Conservation (phyloP, 2,329 filamentous ascomycete genomes). For the Helotiales sp. region DNA sequence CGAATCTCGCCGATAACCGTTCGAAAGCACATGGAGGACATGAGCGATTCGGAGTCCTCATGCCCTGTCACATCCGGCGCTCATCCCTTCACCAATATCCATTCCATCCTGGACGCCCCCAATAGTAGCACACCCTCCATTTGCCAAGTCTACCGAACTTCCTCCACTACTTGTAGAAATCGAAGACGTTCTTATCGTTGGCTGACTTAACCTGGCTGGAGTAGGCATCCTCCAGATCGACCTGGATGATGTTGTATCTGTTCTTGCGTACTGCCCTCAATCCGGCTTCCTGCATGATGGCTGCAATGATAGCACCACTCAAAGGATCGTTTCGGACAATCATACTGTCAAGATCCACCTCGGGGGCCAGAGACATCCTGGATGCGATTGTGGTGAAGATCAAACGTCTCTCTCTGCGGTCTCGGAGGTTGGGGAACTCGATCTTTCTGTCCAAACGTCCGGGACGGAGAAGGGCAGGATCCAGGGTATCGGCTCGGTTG, state of each 20-base stretch:
- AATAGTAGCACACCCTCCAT: not conserved
- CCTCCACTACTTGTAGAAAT: slow-evolving; percentile 79
- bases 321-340: slow-evolving; percentile 97
- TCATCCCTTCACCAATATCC: slow-evolving; percentile 1
- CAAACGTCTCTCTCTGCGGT: slow-evolving; percentile 90
- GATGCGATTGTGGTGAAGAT: slow-evolving; percentile 97
- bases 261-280: slow-evolving; percentile 95
- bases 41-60: not conserved
- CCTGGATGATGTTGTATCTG: slow-evolving; percentile 98
- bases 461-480: slow-evolving; percentile 91
- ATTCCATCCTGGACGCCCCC: slow-evolving; percentile 15
- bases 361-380: slow-evolving; percentile 96
- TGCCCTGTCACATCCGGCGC: not conserved
- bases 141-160: not conserved
- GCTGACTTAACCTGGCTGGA: slow-evolving; percentile 85
- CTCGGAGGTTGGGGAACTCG: slow-evolving; percentile 93
- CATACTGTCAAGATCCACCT: slow-evolving; percentile 93
- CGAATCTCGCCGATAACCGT: not conserved
- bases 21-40: not conserved
- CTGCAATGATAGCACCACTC: slow-evolving; percentile 93
- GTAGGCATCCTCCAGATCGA: slow-evolving; percentile 95
- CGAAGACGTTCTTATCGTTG: slow-evolving; percentile 56
- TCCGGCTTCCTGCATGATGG: slow-evolving; percentile 99
- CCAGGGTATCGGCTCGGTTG: slow-evolving; percentile 95
- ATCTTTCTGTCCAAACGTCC: slow-evolving; percentile 98